phyloP scores from a whole-genome alignment of 2,329 filamentous ascomycete genomes.

The Alternaria alternata region DNA sequence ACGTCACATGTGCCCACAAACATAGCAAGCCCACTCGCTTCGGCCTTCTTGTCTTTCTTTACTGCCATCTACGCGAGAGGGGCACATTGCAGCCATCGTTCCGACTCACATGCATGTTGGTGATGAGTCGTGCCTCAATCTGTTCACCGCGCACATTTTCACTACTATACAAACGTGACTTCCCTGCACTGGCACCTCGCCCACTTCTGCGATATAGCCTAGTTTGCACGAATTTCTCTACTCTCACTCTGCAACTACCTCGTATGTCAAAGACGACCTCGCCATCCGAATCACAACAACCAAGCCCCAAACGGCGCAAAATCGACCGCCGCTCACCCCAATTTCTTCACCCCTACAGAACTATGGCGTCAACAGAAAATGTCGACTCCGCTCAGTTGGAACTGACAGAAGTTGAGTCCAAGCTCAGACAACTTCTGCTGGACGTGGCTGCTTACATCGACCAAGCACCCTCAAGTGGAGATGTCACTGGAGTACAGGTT shows the following conservation, averaged over 20 bases:
- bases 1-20: slow-evolving; percentile 3
- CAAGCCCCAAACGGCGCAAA: slow-evolving; percentile 44
- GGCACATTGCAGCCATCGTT: neutral
- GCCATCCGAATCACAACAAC: slow-evolving; percentile 34
- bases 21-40: neutral
- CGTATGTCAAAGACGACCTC: slow-evolving; percentile 43
- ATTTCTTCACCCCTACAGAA: slow-evolving; percentile 35
- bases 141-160: slow-evolving; percentile 38
- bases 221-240: neutral
- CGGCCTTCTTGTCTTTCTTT: slow-evolving; percentile 10
- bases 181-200: slow-evolving; percentile 12
- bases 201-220: neutral
- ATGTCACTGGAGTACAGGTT: slow-evolving; percentile 47
- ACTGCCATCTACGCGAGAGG: neutral
- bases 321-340: slow-evolving; percentile 25
- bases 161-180: slow-evolving; percentile 31
- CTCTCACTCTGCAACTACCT: slow-evolving; percentile 17
- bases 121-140: slow-evolving; percentile 40
- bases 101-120: slow-evolving; percentile 42
- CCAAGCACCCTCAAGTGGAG: slow-evolving; percentile 34
- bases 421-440: slow-evolving; percentile 77
- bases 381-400: slow-evolving; percentile 51
- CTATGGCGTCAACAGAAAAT: slow-evolving; percentile 36
- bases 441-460: slow-evolving; percentile 80
- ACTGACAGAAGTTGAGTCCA: slow-evolving; percentile 75